Evolutionary conservation across 495 filamentous ascomycete genomes (phyloP), one percentile per base, ranked within the genome.

Genomic region (Chaetomium tenue): DNA sequence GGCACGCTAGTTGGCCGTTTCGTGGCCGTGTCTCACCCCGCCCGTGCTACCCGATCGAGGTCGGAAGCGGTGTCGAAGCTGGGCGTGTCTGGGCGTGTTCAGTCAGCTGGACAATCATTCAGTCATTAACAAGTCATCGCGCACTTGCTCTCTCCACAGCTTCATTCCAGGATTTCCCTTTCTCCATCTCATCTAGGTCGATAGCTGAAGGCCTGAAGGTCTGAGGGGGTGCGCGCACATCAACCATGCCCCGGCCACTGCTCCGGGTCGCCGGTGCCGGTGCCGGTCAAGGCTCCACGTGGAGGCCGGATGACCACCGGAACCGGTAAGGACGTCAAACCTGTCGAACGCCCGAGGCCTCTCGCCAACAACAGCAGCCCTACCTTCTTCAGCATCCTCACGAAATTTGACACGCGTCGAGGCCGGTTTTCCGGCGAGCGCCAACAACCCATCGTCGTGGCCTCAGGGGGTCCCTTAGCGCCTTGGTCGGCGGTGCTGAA

Each of bases 331-430:
- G 30, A 40, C 61, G 30, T 58, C 52, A 40, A 56, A 53, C 16
- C 13, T 12, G n/a, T 13, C 52, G 40, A 33, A 40, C 26, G 39
- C 9, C 53, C 20, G 23, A 39, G 28, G 13, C 39, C 42, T 25
- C 28, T 20, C 20, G 40, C 53, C 52, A 63, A 5, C 61, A 55
- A 11, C 26, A 2, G 11, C 52, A 28, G 42, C 13, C 33, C 12
- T 22, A 15, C 13, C 15, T 22, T 11, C 5, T 18, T 47, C 9
- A 25, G 33, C 26, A 12, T 8, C 54, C 54, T 64, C 46, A 52
- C 54, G 54, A 15, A 50, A 7, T 15, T 25, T 58, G 62, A 64
- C 62, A 64, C 62, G 62, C 62, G 62, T 37, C 61, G 22, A 12
- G 0, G 11, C 23, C 54, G 28, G 42, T 33, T 40, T 39, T 22